Base-by-base conservation (phyloP, 202 grass and related monocot genomes). In the Brachypodium distachyon region DNA sequence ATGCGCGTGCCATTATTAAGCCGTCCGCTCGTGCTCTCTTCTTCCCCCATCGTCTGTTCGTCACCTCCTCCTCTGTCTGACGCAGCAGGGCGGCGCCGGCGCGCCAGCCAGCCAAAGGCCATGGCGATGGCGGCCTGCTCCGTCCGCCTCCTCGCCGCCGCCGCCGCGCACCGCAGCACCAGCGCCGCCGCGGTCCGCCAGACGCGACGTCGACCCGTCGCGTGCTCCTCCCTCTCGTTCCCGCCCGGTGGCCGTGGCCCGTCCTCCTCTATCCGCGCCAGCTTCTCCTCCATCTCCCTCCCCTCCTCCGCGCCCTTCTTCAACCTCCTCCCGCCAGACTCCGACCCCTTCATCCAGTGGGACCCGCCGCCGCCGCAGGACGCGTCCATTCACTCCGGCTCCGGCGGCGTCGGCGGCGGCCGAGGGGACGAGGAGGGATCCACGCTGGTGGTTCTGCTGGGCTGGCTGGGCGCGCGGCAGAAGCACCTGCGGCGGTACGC, bases 401-500 rank as follows among this genome's bases (percentile, higher is more conserved):
- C 71, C n/a, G n/a, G n/a, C n/a, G 75, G 38, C 84, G 49, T 57
- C 46, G 76, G 37, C 2, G 52, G 43, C n/a, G 78, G 73, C 49
- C 10, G 70, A 5, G 58, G 39, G 16, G 60, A 69, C 9, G 76
- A 40, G 5, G 87, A 84, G 41, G 89, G 81, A 0, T 33, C 85
- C 39, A 79, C 86, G 67, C 81, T 94, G 41, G 95, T 98, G 4
- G 91, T 98, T 16, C 81, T 98, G 77, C 95, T 98, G 6, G 95
- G 95, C 0, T 98, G 95, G 95, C 87, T 98, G 14, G 95, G 95
- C 55, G 91, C 95, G 73, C 76, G 77, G 29, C 91, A 88, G 82
- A 98, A 88, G 84, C 91, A 95, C 70, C 81, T 98, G 42, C 89
- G 84, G 58, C 83, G 87, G 69, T 95, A 98, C 79, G 95, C 89